Conservation (phyloP, 352 stramenopile genomes). For the Phytophthora fragariae region DNA sequence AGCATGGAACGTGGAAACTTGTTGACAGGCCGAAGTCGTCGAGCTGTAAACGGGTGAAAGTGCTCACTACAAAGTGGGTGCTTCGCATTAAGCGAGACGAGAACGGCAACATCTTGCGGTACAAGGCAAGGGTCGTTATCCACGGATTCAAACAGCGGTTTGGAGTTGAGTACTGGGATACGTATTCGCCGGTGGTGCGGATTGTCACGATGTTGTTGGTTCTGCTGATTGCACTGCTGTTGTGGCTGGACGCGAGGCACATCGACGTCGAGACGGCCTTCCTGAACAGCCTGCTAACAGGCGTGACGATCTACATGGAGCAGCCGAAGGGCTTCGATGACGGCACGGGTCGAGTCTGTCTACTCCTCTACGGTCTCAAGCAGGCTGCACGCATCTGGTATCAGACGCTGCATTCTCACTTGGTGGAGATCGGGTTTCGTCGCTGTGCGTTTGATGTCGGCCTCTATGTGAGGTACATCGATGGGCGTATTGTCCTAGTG, state of each 20-base stretch:
- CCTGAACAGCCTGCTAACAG: too few species aligned
- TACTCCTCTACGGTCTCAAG: too few species aligned
- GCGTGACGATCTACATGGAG: too few species aligned
- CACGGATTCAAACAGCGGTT: conserved; percentile 11
- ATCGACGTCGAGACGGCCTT: too few species aligned
- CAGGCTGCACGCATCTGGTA: too few species aligned
- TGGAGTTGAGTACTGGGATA: background rate
- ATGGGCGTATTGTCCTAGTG: conserved; percentile 2
- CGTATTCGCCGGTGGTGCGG: background rate
- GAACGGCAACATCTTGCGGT: background rate
- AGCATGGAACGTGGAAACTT: background rate
- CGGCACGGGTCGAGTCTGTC: too few species aligned
- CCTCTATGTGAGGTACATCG: conserved; percentile 11
- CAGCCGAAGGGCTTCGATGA: too few species aligned
- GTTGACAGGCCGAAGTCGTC: background rate
- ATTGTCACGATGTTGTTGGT: background rate
- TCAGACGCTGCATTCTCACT: too few species aligned
- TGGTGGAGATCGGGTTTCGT: too few species aligned
- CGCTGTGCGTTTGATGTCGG: conserved; percentile 1
- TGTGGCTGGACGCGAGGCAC: too few species aligned
- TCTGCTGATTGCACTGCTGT: too few species aligned
- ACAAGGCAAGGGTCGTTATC: background rate
- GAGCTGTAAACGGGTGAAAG: background rate
- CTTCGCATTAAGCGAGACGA: background rate
- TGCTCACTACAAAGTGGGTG: background rate